A percentile compares a stretch with the other conserved stretches of the same genome.
Conservation (phyloP, 495 filamentous ascomycete genomes). For the Podospora comata region DNA sequence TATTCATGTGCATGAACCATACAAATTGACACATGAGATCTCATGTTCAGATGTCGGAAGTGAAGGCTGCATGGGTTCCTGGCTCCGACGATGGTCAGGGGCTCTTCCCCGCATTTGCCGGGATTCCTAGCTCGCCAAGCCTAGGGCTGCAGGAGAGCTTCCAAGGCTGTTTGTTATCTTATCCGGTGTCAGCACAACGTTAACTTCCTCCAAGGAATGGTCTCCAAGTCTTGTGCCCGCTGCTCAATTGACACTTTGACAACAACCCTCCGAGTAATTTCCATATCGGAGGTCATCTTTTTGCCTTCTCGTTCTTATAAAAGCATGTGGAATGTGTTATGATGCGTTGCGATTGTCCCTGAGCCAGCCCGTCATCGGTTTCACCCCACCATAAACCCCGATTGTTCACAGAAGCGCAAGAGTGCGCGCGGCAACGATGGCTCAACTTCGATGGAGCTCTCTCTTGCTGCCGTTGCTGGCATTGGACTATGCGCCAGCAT, state of each 20-base stretch:
- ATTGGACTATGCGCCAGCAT: slow-evolving; percentile 13
- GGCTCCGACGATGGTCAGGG: not conserved
- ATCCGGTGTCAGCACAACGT: slow-evolving; percentile 1
- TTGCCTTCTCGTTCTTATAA: not conserved
- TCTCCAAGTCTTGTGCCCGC: not conserved
- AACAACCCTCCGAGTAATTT: not conserved
- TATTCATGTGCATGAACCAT: not conserved
- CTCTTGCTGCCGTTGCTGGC: slow-evolving; percentile 23
- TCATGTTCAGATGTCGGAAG: not conserved
- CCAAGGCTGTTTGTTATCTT: not conserved
- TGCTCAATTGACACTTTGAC: not conserved
- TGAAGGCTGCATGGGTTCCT: not conserved
- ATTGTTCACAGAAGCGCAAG: not conserved
- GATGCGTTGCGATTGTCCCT: not conserved
- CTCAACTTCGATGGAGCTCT: slow-evolving; percentile 12
- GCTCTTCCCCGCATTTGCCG: not conserved
- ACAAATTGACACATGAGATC: not conserved
- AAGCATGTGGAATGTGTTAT: not conserved
- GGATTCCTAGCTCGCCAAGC: not conserved
- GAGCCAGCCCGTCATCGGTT: not conserved
- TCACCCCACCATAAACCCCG: not conserved
- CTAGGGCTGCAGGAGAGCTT: not conserved
- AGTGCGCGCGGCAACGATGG: slow-evolving; percentile 16
- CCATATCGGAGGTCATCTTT: not conserved
- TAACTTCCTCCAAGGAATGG: slow-evolving; percentile 2